Evolutionary conservation across 768 basidiomycete genomes (phyloP), one percentile per base, ranked within the genome.

Genomic region (Naganishia friedmannii): DNA sequence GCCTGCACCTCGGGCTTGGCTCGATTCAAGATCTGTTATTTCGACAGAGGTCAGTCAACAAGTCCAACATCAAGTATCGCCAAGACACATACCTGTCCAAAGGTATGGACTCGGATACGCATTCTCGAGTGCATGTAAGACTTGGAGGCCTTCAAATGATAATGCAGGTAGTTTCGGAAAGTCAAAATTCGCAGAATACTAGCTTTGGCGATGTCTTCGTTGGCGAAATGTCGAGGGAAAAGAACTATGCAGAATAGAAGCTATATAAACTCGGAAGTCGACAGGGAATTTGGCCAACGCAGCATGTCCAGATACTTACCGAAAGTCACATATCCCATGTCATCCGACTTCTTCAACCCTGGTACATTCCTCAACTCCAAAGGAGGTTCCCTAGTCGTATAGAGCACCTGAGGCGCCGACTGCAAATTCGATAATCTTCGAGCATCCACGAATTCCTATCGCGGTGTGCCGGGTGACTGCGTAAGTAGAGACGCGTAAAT

Each of bases 141-240:
- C 45, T 63, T 63, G 42, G 55, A 69, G 1, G 45, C 94, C 77
- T 95, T 98, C 86, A 99, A 96, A 79, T 98, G 95, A 82, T 98
- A 98, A 83, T 99, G 96, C n/a, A 99, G 85, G 78, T 97, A 97
- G 81, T 97, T 93, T 68, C 96, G 87, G 89, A 99, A 98, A 29
- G 95, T 84, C 79, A 97, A 92, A 76, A 98, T 90, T 76, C 92
- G 92, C 32, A 93, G 93, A 79, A 97, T 96, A 17, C 93, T 93
- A 46, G 85, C 84, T 2, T 86, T 84, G 17, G 92, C 90, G 23
- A 86, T 84, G 23, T 84, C 80, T 1, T 87, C 84, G 75, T 88
- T 90, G 71, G 86, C 81, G 81, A 97, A 97, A 84, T 98, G 96
- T 53, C 93, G 92, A 29, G 96, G 95, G 84, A 93, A 98, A 67